Conservation (phyloP, 345 rosid genomes). For the Gossypium sturtianum region DNA sequence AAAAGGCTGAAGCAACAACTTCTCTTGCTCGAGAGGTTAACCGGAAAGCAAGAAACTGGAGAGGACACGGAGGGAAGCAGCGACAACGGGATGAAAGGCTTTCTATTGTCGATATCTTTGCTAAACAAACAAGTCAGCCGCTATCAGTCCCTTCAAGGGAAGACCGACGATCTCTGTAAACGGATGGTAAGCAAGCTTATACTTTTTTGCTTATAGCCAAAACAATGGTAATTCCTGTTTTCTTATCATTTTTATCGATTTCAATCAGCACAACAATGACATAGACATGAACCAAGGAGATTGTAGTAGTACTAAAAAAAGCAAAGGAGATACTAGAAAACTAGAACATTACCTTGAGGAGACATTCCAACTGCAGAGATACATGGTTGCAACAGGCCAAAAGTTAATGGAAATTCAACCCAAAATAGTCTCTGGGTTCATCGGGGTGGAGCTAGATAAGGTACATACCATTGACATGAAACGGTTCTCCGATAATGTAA, state of each 20-base stretch:
- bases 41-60: conserved; percentile 52
- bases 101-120: conserved; percentile 47
- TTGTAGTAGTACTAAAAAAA: conserved; percentile 14
- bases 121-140: conserved; percentile 74
- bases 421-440: conserved; percentile 53
- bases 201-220: no score
- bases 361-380: conserved; percentile 81
- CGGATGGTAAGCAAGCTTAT: conserved; percentile 53
- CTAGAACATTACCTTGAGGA: conserved; percentile 76
- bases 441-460: conserved; percentile 39
- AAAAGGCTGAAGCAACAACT: conserved; percentile 90
- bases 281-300: conserved; percentile 26
- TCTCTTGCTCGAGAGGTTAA: conserved; percentile 72
- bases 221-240: background rate
- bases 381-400: conserved; percentile 84
- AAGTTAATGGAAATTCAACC: conserved; percentile 68
- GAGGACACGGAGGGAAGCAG: conserved; percentile 27
- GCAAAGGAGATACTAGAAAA: conserved; percentile 43
- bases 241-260: background rate
- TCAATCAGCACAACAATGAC: conserved; percentile 51
- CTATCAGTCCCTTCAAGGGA: conserved; percentile 84
- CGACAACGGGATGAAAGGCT: conserved; percentile 33
- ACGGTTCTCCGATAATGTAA: conserved; percentile 57
- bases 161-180: conserved; percentile 80
- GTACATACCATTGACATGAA: conserved; percentile 51